phyloP scores from a whole-genome alignment of 2,329 filamentous ascomycete genomes.

The Paecilomyces niveus region DNA sequence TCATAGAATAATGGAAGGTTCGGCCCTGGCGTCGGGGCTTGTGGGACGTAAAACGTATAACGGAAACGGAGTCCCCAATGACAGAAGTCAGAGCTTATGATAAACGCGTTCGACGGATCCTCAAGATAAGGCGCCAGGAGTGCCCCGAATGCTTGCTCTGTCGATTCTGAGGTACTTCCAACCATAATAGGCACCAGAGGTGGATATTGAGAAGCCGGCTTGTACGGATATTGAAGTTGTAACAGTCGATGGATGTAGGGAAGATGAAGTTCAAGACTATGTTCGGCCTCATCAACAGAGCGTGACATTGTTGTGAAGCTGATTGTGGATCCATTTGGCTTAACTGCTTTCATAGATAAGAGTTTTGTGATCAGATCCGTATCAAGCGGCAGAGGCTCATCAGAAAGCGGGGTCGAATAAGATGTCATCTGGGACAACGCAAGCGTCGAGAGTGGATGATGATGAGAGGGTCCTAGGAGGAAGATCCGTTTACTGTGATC shows the following conservation, averaged over 20 bases:
- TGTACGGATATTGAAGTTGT: conserved; percentile 45
- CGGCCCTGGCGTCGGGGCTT: conserved; percentile 33
- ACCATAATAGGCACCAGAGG: conserved; percentile 79
- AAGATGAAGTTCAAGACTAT: conserved; percentile 94
- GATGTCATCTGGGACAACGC: conserved; percentile 64
- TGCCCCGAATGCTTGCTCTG: conserved; percentile 62
- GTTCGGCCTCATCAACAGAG: conserved; percentile 68
- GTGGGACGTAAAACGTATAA: conserved; percentile 70
- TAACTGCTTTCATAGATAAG: conserved; percentile 18
- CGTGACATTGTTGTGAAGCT: conserved; percentile 51
- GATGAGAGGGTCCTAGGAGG: conserved; percentile 86
- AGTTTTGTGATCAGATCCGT: conserved; percentile 36
- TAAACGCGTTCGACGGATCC: conserved; percentile 68
- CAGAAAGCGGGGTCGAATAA: conserved; percentile 39
- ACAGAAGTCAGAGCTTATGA: conserved; percentile 93
- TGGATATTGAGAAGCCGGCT: conserved; percentile 53
- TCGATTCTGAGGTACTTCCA: conserved; percentile 59
- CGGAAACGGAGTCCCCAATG: conserved; percentile 85
- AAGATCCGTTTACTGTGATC: conserved; percentile 72
- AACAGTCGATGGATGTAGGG: conserved; percentile 84
- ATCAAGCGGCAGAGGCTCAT: conserved; percentile 38
- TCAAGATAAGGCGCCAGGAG: conserved; percentile 71
- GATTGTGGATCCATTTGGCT: conserved; percentile 23
- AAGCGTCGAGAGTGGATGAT: conserved; percentile 69
- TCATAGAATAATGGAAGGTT: conserved; percentile 32